Percentiles rank a stretch among this genome's conserved stretches.
These are phyloP conservation scores for Eucalyptus melliodora DNA, from an alignment of 345 rosid genomes.

Conservation along the genomic window DNA sequence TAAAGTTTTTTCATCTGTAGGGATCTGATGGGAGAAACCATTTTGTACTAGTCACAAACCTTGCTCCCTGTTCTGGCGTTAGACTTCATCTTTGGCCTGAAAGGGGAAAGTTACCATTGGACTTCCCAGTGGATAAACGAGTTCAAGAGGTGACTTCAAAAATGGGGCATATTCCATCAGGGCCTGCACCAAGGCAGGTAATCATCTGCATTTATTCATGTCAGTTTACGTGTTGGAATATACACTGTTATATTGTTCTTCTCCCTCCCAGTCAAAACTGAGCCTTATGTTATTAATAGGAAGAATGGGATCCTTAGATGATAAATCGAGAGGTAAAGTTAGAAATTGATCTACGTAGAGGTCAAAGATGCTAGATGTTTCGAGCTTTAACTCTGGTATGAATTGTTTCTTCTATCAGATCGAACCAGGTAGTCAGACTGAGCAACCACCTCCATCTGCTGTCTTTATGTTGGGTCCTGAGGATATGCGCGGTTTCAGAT, in stretches of 20 bases:
- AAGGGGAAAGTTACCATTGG: conserved; percentile 39
- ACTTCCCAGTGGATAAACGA: conserved; percentile 43
- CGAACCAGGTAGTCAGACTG: conserved; percentile 99
- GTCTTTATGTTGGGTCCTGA: conserved; percentile 63
- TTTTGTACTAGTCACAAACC: conserved; percentile 91
- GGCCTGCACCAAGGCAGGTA: conserved; percentile 93
- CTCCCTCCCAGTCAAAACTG: not conserved
- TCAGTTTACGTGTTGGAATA: not conserved
- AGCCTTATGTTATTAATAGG: not conserved
- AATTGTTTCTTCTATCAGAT: conserved; percentile 20
- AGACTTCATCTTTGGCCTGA: conserved; percentile 96
- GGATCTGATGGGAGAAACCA: conserved; percentile 73
- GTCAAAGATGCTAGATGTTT: not conserved
- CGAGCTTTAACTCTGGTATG: not conserved
- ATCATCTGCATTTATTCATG: not conserved
- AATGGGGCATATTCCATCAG: conserved; percentile 93
- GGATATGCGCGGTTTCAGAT: conserved; percentile 78
- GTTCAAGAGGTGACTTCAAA: conserved; percentile 79
- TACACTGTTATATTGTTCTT: not conserved
- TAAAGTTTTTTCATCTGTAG: conserved; percentile 21
- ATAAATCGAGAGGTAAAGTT: not conserved
- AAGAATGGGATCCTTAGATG: not conserved
- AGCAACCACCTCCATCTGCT: conserved; percentile 97
- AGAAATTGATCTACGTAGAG: not conserved
- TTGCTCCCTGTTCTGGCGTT: conserved; percentile 89